Base-by-base conservation (phyloP, 768 basidiomycete species). In the Jaapia argillacea region DNA sequence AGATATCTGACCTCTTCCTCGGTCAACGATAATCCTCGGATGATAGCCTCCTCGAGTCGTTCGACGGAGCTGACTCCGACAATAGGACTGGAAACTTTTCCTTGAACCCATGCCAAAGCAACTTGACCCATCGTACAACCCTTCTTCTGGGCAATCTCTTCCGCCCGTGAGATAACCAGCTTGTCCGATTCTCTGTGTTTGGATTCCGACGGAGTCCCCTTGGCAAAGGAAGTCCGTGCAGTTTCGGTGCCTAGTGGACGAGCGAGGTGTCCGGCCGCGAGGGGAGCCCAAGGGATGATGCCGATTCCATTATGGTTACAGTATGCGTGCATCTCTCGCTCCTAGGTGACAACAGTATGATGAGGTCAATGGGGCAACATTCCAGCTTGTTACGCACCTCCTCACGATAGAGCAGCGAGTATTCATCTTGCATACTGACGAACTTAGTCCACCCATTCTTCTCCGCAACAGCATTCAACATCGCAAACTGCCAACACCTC, bases 361-460 rank as follows among this genome's bases (percentile, higher is more conserved):
- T 10, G 10, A 33, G 10, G 10, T 10, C 10, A 10, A 10, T 33
- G 10, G 10, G 16, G 16, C 10, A 33, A 10, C 10, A 10, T 16
- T 16, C 28, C 10, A 33, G 28, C 21, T 3, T 2, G 10, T 1
- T 6, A 7, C 33, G 24, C 16, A 66, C 71, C 56, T 79, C 74
- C 45, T 75, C 70, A 24, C 75, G 64, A 51, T 79, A 79, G 16
- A 77, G 60, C 4, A 76, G 55, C 25, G 65, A 72, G 48, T 77
- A 70, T 45, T 72, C 69, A 35, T 67, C 63, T 55, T 79, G 77
- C 66, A 78, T 75, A 44, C 72, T 70, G 39, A 74, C 62, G 47
- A 79, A 78, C 46, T 62, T 68, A 4, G 75, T 74, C 64, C 74
- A 73, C 3, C 66, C 66, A 13, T 71, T 53, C 45, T 57, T 58